Conservation (phyloP, 805 yeast genomes). For the Yarrowia sp. region DNA sequence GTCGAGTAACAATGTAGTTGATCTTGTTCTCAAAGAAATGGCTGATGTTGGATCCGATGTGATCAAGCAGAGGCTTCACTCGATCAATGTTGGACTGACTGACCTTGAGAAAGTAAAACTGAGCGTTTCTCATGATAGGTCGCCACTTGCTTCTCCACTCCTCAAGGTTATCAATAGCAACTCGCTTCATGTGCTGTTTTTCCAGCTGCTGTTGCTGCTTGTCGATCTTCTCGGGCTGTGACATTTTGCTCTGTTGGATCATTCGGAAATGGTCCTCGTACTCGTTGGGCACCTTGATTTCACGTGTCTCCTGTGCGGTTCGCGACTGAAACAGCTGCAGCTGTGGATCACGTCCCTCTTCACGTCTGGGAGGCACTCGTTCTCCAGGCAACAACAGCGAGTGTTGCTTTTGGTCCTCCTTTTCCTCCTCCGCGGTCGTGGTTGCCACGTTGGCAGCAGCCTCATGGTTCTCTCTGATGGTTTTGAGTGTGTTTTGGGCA, state of each 20-base stretch:
- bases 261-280: slow-evolving; percentile 31
- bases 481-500: slow-evolving; percentile 16
- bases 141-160: slow-evolving; percentile 38
- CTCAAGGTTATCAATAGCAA: slow-evolving; percentile 26
- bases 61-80: slow-evolving; percentile 33
- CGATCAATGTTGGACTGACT: slow-evolving; percentile 29
- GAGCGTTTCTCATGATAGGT: slow-evolving; percentile 24
- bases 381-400: slow-evolving; percentile 23
- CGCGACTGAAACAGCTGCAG: slow-evolving; percentile 8
- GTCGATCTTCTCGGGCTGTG: slow-evolving; percentile 17
- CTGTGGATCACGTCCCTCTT: slow-evolving; percentile 8
- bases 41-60: slow-evolving; percentile 30
- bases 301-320: slow-evolving; percentile 1
- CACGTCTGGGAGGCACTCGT: slow-evolving; percentile 1
- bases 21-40: slow-evolving; percentile 31
- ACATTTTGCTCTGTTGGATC: slow-evolving; percentile 27
- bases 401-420: slow-evolving; percentile 14
- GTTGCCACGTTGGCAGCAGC: too few relatives aligned
- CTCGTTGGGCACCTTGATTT: slow-evolving; percentile 29
- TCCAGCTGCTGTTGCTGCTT: slow-evolving; percentile 14
- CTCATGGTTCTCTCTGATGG: slow-evolving; percentile 11
- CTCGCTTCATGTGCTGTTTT: slow-evolving; percentile 18
- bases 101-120: slow-evolving; percentile 26
- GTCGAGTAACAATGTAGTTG: slow-evolving; percentile 33
- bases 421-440: background rate